Conservation (phyloP, 106 monocot species). For the Apostasia ramifera region DNA sequence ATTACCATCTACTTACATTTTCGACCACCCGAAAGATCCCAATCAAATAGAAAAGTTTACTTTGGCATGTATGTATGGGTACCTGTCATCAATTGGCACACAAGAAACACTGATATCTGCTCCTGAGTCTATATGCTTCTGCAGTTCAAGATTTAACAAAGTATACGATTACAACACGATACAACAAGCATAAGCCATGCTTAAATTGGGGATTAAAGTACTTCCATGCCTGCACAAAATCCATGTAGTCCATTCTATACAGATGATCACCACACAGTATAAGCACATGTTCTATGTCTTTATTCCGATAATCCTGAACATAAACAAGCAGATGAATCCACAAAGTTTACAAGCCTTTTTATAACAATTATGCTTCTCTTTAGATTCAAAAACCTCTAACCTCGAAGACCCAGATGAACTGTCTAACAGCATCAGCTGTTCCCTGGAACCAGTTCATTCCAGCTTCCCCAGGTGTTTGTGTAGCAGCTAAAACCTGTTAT, state of each 20-base stretch:
- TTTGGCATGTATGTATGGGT: not conserved
- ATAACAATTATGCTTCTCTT: not conserved
- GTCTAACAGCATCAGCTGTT: conserved; percentile 96
- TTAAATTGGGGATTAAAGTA: not conserved
- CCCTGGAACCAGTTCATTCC: conserved; percentile 97
- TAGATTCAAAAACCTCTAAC: conserved; percentile 13
- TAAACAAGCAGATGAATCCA: not conserved
- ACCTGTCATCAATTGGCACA: conserved; percentile 79
- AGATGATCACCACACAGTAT: conserved; percentile 87
- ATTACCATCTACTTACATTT: no score
- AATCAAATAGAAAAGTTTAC: not conserved
- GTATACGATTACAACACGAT: not conserved
- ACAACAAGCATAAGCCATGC: not conserved
- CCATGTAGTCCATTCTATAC: conserved; percentile 95
- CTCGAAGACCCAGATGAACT: conserved; percentile 94
- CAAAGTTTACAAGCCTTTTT: not conserved
- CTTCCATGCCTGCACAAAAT: conserved; percentile 65
- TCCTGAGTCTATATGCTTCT: conserved; percentile 71
- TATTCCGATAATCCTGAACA: conserved; percentile 62
- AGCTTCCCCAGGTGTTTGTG: conserved; percentile 82
- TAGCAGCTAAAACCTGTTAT: conserved; percentile 77
- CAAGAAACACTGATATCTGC: conserved; percentile 89
- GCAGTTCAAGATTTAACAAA: conserved; percentile 15
- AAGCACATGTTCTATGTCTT: conserved; percentile 69
- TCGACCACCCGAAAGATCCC: no score